phyloP scores from a whole-genome alignment of 108 stramenopile species.

The Schizochytrium sp. region DNA sequence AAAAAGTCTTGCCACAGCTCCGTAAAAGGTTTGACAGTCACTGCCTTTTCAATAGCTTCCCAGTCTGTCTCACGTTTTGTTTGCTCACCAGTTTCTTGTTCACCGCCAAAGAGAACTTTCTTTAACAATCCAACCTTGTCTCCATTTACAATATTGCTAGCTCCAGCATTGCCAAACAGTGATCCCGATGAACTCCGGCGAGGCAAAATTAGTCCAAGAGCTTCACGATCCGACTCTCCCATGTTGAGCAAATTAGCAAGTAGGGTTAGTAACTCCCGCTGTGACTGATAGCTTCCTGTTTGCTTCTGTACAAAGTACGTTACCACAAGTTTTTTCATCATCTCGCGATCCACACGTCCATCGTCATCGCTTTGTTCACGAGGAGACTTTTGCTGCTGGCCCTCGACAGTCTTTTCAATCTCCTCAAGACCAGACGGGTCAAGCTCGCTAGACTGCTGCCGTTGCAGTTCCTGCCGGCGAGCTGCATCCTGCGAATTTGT shows the following conservation, averaged over 20 bases:
- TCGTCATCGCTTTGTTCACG: neutral
- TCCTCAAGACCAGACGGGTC: constrained; percentile 27
- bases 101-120: neutral
- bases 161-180: neutral
- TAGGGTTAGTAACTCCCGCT: constrained; percentile 1
- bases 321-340: constrained; percentile 35
- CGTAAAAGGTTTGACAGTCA: constrained; percentile 21
- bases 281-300: neutral
- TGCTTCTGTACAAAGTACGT: constrained; percentile 47
- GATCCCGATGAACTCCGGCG: constrained; percentile 9
- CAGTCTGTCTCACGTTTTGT: constrained; percentile 31
- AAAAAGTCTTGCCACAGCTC: constrained; percentile 59
- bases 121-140: neutral
- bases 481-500: constrained; percentile 3
- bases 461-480: constrained; percentile 3
- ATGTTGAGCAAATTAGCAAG: constrained; percentile 34
- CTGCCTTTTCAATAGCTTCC: constrained; percentile 46
- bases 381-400: neutral
- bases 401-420: neutral
- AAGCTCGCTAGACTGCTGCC: constrained; percentile 50
- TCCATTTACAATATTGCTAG: neutral
- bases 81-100: neutral
- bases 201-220: neutral
- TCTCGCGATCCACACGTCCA: constrained; percentile 43
- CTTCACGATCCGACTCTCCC: constrained; percentile 40